Evolutionary conservation across 108 stramenopile species (phyloP).

Genomic region (Fragilaria radians): DNA sequence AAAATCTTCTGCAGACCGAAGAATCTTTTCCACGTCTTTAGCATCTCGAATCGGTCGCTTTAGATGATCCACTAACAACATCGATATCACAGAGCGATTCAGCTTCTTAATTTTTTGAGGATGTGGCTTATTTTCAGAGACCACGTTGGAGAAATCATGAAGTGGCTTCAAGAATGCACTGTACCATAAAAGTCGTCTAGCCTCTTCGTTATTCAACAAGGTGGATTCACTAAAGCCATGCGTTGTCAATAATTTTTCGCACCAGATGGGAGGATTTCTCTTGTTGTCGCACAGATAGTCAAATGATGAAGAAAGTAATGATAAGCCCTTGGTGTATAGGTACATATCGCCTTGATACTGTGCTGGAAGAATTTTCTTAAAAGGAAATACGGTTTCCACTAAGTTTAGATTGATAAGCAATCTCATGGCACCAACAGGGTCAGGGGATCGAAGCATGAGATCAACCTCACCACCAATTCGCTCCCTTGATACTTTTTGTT

Average conservation of each 20-base stretch:
- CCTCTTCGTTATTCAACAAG: slow-evolving; percentile 61
- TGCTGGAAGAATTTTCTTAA: slow-evolving; percentile 13
- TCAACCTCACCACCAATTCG: slow-evolving; percentile 82
- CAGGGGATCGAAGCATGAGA: slow-evolving; percentile 74
- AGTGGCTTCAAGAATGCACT: slow-evolving; percentile 75
- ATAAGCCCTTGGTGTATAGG: slow-evolving; percentile 44
- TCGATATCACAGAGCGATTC: slow-evolving; percentile 39
- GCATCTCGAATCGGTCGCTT: slow-evolving; percentile 73
- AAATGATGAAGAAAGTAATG: slow-evolving; percentile 46
- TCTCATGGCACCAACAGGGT: slow-evolving; percentile 84
- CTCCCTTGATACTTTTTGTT: slow-evolving; percentile 85
- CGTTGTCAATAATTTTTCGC: slow-evolving; percentile 20
- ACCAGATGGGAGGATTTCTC: slow-evolving; percentile 63
- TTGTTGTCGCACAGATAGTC: slow-evolving; percentile 65
- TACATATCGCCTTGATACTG: neutral
- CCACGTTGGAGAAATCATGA: slow-evolving; percentile 20
- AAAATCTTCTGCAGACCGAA: slow-evolving; percentile 67
- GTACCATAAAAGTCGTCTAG: slow-evolving; percentile 79
- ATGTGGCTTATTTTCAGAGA: neutral
- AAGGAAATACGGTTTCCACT: slow-evolving; percentile 63
- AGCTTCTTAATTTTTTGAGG: slow-evolving; percentile 32
- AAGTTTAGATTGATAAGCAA: slow-evolving; percentile 62
- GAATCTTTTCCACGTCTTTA: slow-evolving; percentile 65
- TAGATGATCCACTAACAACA: slow-evolving; percentile 63
- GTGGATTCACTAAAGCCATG: slow-evolving; percentile 32